Evolutionary conservation across 2,329 filamentous ascomycete genomes (phyloP).

Genomic region (Incumbomyces lentus): DNA sequence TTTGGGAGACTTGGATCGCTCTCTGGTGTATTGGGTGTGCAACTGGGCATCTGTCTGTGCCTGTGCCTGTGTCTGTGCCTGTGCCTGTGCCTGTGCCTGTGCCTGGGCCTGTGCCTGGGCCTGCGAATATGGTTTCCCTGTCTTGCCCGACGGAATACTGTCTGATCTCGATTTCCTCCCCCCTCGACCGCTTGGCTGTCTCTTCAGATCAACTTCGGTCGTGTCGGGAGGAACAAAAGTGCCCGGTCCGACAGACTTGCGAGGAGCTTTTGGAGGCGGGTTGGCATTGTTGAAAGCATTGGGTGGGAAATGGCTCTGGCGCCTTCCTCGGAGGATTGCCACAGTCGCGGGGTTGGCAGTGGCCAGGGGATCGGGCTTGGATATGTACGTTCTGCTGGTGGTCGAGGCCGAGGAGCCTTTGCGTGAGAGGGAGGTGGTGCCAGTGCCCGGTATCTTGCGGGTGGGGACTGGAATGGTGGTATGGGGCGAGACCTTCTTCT

Average conservation of each 20-base stretch:
- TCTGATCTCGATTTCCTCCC: constrained; percentile 32
- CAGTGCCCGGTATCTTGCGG: constrained; percentile 18
- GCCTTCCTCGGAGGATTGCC: constrained; percentile 56
- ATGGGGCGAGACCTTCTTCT: constrained; percentile 13
- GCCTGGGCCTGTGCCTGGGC: too few species aligned
- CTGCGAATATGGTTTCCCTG: constrained; percentile 1
- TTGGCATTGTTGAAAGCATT: constrained; percentile 46
- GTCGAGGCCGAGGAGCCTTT: constrained; percentile 30
- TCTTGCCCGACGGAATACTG: constrained; percentile 12
- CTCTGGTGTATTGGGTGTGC: constrained; percentile 6
- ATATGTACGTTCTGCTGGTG: constrained; percentile 28
- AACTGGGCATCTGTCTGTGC: too few species aligned
- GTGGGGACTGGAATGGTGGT: constrained; percentile 19
- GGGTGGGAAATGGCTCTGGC: constrained; percentile 70
- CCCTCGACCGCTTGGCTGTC: constrained; percentile 52
- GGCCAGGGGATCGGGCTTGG: constrained; percentile 41
- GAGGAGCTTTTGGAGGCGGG: constrained; percentile 50
- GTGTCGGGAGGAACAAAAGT: constrained; percentile 51
- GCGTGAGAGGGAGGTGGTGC: constrained; percentile 19
- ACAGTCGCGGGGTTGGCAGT: constrained; percentile 41
- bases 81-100: too few species aligned
- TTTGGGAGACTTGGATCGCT: constrained; percentile 32
- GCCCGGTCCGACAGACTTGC: constrained; percentile 76
- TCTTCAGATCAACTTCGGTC: constrained; percentile 41
- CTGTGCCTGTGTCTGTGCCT: too few species aligned